A percentile compares a stretch with the other conserved stretches of the same genome.
Conservation (phyloP, 768 basidiomycete species). For the Russula sp. region DNA sequence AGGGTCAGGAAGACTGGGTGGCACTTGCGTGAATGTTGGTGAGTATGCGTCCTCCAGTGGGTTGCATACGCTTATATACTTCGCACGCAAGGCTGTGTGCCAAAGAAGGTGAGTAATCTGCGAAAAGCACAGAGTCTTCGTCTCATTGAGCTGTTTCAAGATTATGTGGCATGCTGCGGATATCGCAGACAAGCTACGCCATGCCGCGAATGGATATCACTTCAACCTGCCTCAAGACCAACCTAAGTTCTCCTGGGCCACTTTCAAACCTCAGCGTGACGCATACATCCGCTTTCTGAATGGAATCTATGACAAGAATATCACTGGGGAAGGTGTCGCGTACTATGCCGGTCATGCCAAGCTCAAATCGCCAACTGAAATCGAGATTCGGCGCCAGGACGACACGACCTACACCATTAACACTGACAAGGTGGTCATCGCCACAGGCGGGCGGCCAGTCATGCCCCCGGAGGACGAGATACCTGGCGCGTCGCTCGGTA, state of each 20-base stretch:
- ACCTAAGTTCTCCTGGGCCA: conserved; percentile 77
- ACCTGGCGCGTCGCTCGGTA: conserved; percentile 87
- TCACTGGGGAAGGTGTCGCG: conserved; percentile 81
- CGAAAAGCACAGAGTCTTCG: background rate
- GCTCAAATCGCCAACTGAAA: conserved; percentile 57
- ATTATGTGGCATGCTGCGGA: conserved; percentile 99
- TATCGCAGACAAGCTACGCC: conserved; percentile 73
- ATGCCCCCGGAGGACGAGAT: conserved; percentile 71
- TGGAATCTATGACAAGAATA: conserved; percentile 86
- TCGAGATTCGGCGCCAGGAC: conserved; percentile 67
- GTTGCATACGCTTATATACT: background rate
- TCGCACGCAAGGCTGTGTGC: conserved; percentile 69
- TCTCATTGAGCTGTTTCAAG: conserved; percentile 32
- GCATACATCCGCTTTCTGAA: conserved; percentile 89
- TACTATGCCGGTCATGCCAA: conserved; percentile 73
- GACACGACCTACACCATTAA: conserved; percentile 64
- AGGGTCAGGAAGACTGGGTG: conserved; percentile 64
- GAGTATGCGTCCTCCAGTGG: conserved; percentile 27
- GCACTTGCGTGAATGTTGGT: conserved; percentile 98
- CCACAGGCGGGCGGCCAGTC: conserved; percentile 81
- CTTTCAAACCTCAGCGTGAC: conserved; percentile 91
- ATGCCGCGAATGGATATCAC: conserved; percentile 67
- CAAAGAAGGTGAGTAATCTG: conserved; percentile 71
- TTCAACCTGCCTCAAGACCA: conserved; percentile 38
- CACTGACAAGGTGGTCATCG: conserved; percentile 73